Evolutionary conservation across 1,284 basidiomycete genomes (phyloP).

Genomic region (Rhodofomes roseus): DNA sequence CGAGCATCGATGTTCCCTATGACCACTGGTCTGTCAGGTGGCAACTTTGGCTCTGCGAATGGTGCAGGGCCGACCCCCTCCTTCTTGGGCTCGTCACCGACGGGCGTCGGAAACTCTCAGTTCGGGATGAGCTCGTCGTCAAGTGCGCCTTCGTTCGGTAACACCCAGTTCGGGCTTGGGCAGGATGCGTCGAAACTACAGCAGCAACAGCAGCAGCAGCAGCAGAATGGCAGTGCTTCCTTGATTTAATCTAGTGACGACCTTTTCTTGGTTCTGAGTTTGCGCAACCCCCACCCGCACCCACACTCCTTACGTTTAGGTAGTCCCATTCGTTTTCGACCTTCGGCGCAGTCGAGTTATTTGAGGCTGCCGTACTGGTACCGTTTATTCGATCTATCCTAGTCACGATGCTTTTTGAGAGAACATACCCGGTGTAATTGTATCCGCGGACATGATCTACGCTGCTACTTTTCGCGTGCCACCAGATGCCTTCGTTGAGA

Average conservation of each 20-base stretch:
- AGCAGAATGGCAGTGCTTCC: slow-evolving; percentile 32
- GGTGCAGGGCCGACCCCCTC: slow-evolving; percentile 8
- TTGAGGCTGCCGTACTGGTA: background rate
- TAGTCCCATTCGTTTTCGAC: background rate
- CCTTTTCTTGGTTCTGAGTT: background rate
- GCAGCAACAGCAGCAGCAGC: slow-evolving; percentile 29
- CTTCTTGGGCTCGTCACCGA: slow-evolving; percentile 16
- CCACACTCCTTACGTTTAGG: background rate
- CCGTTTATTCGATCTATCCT: slow-evolving; percentile 2
- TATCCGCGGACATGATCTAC: background rate
- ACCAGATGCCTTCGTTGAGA: too few species aligned
- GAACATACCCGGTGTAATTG: slow-evolving; percentile 5
- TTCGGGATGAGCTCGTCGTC: slow-evolving; percentile 13
- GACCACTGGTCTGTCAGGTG: slow-evolving; percentile 13
- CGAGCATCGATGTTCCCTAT: slow-evolving; percentile 43
- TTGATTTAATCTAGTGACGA: slow-evolving; percentile 30
- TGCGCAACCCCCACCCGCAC: too few species aligned
- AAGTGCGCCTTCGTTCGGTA: slow-evolving; percentile 10
- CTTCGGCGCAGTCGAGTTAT: background rate
- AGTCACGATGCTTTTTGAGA: background rate
- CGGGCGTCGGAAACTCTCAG: slow-evolving; percentile 10
- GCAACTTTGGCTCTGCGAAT: slow-evolving; percentile 12
- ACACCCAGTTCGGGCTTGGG: slow-evolving; percentile 11
- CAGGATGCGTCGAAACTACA: slow-evolving; percentile 5
- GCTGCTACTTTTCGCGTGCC: too few species aligned